Base-by-base conservation (phyloP, 2,329 filamentous ascomycete species). In the Colletotrichum sp. region DNA sequence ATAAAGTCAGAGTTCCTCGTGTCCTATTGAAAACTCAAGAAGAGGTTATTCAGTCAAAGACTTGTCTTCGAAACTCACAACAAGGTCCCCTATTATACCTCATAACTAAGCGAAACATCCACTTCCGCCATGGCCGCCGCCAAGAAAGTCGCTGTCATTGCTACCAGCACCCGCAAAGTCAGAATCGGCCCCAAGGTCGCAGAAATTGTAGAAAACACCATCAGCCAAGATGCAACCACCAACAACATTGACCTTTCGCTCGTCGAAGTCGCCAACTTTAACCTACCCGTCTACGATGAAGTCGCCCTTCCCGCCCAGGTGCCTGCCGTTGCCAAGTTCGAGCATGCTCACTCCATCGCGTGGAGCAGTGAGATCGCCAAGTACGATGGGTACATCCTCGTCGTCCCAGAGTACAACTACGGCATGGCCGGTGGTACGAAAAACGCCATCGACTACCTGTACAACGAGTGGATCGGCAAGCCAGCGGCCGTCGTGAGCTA, bases 391-490 rank as follows among this genome's bases (percentile, higher is more conserved):
- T 75, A 75, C 62, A 32, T 91, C 39, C 82, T 90, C 64, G 85
- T 90, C 58, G 85, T 87, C n/a, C 86, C 88, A 2, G 87, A 90
- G 80, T 93, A 92, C 79, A 92, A 93, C 83, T 88, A 84, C 80
- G 87, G 89, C 28, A 82, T 91, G 8, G 84, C 91, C 0, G 90
- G 87, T 0, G 86, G 84, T 8, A 82, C 90, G 65, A 93, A 93
- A 84, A 93, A 92, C 79, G 91, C 91, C 8, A 86, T 93, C 71
- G 91, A 93, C 80, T 93, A 91, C 79, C 85, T 93, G 1, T 88
- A 86, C 78, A 83, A 92, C 78, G 91, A 92, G 79, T 92, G 90
- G 89, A 86, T 82, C 28, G 89, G 87, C 10, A 92, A 92, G 80
- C 88, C 90, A 0, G 86, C 85, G 22, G 82, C 84, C 62, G 84